Base-by-base conservation (phyloP, 768 basidiomycete genomes). In the Hygrophoropsis aurantiaca region DNA sequence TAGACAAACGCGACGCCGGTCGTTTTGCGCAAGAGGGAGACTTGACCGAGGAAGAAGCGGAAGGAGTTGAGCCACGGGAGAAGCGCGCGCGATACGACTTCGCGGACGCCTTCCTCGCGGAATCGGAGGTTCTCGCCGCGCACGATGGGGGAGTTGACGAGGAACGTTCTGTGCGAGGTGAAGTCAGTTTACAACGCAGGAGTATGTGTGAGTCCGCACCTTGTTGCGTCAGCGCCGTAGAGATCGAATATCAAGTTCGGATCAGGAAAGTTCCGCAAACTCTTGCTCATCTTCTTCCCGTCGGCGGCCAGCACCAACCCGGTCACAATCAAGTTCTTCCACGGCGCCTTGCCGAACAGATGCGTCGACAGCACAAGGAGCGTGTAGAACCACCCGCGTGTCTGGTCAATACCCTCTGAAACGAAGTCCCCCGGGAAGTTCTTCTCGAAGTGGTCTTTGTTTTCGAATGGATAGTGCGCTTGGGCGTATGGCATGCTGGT, bases 231-330 rank as follows among this genome's bases (percentile, higher is more conserved):
- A 19, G 94, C 95, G 39, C 97, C 95, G 66, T 91, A 97, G 54
- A 82, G 81, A 62, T 93, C 77, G 51, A 99, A 85, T 65, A 98
- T 80, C 42, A 93, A 55, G 65, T 84, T 92, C 7, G 97, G 97
- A 65, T 99, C 97, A 20, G 97, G 94, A 66, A 94, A 99, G 69
- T 99, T 99, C 67, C 84, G 85, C 49, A 94, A 71, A 67, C 90
- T 94, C 72, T 99, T 99, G 71, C 90, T 94, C 97, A 99, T 99
- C 75, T 99, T 99, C 78, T 94, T 97, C 45, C 97, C 97, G 58
- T 99, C 94, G 2, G 85, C 85, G 38, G 95, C 97, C 41, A 99
- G 84, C 26, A 99, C 93, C 44, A 98, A 84, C 53, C 97, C 97
- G 30, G 87, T 91, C 37, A 94, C 92, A 52, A 98, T 97, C 58